Conservation (phyloP, 805 yeast species). For the Spathaspora passalidarum region DNA sequence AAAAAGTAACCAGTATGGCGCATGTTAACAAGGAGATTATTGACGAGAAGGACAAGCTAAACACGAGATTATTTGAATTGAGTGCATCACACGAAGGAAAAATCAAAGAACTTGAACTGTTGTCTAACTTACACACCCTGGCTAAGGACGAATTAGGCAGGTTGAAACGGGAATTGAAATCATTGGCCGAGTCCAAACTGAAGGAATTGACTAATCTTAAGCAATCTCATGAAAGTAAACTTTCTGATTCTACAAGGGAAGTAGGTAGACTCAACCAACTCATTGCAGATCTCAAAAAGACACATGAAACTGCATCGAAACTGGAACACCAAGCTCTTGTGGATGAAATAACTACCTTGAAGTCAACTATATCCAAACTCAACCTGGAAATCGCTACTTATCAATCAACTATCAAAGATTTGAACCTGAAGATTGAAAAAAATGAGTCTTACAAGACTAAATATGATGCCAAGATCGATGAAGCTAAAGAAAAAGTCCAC, state of each 20-base stretch:
- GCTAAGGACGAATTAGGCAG: slow-evolving; percentile 8
- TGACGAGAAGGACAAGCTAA: slow-evolving; percentile 8
- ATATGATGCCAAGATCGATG: slow-evolving; percentile 14
- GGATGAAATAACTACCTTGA: slow-evolving; percentile 12
- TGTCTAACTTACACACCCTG: slow-evolving; percentile 7
- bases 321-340: slow-evolving; percentile 11
- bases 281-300: slow-evolving; percentile 11
- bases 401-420: slow-evolving; percentile 12
- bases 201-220: neutral
- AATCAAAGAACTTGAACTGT: slow-evolving; percentile 5
- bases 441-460: slow-evolving; percentile 11
- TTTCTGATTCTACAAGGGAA: slow-evolving; percentile 3
- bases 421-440: slow-evolving; percentile 11
- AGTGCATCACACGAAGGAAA: slow-evolving; percentile 7
- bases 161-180: slow-evolving; percentile 11
- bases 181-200: slow-evolving; percentile 5
- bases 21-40: slow-evolving; percentile 13
- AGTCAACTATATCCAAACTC: slow-evolving; percentile 11
- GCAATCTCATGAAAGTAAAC: slow-evolving; percentile 3
- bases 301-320: slow-evolving; percentile 5
- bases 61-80: slow-evolving; percentile 2
- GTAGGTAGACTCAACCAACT: slow-evolving; percentile 8
- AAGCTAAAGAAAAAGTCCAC: slow-evolving; percentile 12
- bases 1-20: slow-evolving; percentile 27
- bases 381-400: slow-evolving; percentile 8